A percentile compares a stretch with the other conserved stretches of the same genome.
phyloP scores from a whole-genome alignment of 768 basidiomycete species.

The Gymnopilus dilepis region DNA sequence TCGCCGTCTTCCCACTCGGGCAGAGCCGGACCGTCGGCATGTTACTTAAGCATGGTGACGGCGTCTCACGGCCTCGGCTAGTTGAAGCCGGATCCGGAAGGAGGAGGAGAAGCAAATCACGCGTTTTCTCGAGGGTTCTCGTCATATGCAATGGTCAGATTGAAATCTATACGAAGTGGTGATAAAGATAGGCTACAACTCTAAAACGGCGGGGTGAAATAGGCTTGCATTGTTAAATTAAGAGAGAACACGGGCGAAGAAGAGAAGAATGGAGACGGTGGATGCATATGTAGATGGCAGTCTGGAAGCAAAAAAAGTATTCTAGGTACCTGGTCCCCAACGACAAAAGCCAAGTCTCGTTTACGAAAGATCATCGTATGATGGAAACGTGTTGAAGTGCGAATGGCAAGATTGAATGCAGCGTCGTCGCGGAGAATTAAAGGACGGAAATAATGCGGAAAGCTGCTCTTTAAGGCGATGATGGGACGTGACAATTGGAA shows the following conservation, averaged over 20 bases:
- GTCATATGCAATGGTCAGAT: background rate
- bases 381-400: constrained; percentile 1
- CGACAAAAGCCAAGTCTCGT: background rate
- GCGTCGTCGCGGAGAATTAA: background rate
- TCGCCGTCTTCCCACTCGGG: background rate
- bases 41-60: background rate
- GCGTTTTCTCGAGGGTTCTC: constrained; percentile 4
- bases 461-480: constrained; percentile 3
- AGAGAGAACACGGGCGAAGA: background rate
- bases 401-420: background rate
- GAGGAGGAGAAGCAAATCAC: background rate
- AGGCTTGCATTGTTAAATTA: constrained; percentile 1
- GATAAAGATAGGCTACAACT: constrained; percentile 7
- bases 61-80: background rate
- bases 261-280: background rate
- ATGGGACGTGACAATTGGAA: background rate
- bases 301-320: background rate
- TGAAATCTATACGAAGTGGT: background rate
- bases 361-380: background rate
- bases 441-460: constrained; percentile 4
- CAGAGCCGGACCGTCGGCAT: background rate
- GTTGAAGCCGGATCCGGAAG: background rate
- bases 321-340: background rate
- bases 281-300: background rate
- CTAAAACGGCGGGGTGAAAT: constrained; percentile 1